Evolutionary conservation across 2,329 filamentous ascomycete genomes (phyloP), one percentile per base, ranked within the genome.

Genomic region (Colletotrichum melonis): DNA sequence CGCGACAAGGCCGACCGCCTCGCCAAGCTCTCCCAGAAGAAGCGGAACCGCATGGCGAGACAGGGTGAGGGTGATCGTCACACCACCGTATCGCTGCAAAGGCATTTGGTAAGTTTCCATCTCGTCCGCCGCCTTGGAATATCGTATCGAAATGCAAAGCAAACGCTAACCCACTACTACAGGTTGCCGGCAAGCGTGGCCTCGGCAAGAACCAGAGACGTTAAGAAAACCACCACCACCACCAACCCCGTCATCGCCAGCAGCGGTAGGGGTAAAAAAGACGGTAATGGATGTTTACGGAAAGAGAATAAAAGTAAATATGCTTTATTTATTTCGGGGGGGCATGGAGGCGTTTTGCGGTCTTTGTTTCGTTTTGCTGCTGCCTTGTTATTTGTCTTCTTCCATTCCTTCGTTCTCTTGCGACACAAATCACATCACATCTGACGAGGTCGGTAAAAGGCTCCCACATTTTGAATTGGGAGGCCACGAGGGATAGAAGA

Each of bases 51-150:
- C 76, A 97, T 97, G 93, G 97, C 97, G 57, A 92, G 95, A 83
- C 94, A 97, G 88, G 97, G 97, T 88, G 97, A 99, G 87, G 95
- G 93, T 75, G 97, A 99, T 88, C 92, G 97, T 82, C 96, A 98
- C 86, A 91, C 92, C 75, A 92, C 92, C 69, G 93, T 94, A 49
- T 89, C 94, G 66, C 85, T 97, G 84, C 91, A 92, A 75, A 99
- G 97, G 87, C 97, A 98, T 86, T 88, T 99, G 90, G 93, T 97
- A 89, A 83, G 92, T 90, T 77, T 75, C 24, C 1, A 58, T 57
- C 71, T 42, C 42, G 3, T 67, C 14, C 14, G 3, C 19, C 19
- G n/a, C 7, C 38, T 19, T n/a, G 38, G 16, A 19, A 42, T 0
- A 42, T 19, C 16, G 5, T 6, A 8, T 42, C 38, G 14, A 19